These are phyloP conservation scores for Candida parachauliodes DNA, from an alignment of 805 yeast genomes.

Conservation along the genomic window DNA sequence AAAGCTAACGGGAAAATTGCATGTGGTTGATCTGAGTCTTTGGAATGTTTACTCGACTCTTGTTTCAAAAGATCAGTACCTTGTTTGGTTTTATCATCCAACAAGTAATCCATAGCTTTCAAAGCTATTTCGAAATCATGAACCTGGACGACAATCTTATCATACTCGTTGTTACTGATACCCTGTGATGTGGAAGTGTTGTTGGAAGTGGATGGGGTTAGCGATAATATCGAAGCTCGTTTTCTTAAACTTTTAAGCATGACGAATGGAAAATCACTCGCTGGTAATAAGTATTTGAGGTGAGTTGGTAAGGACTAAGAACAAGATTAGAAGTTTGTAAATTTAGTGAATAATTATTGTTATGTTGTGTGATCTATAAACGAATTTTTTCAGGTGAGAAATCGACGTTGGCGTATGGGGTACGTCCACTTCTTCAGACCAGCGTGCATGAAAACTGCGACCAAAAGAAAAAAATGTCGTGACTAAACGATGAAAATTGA, in stretches of 20 bases:
- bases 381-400: no score
- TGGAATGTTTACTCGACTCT: slow-evolving; percentile 36
- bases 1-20: slow-evolving; percentile 70
- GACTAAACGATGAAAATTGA: no score
- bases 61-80: slow-evolving; percentile 54
- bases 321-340: no score
- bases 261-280: neutral
- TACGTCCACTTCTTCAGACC: no score
- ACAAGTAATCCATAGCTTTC: slow-evolving; percentile 83
- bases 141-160: slow-evolving; percentile 45
- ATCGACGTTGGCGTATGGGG: no score
- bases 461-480: no score
- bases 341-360: no score
- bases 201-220: slow-evolving; percentile 16
- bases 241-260: slow-evolving; percentile 40
- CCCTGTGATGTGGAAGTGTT: slow-evolving; percentile 1
- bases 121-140: slow-evolving; percentile 69
- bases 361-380: no score
- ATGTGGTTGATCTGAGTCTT: slow-evolving; percentile 28
- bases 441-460: no score
- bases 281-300: no score
- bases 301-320: no score
- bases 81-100: slow-evolving; percentile 76
- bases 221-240: slow-evolving; percentile 34
- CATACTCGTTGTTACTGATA: slow-evolving; percentile 14